Evolutionary conservation across 495 filamentous ascomycete species (phyloP).

Genomic region (Lepraria neglecta): DNA sequence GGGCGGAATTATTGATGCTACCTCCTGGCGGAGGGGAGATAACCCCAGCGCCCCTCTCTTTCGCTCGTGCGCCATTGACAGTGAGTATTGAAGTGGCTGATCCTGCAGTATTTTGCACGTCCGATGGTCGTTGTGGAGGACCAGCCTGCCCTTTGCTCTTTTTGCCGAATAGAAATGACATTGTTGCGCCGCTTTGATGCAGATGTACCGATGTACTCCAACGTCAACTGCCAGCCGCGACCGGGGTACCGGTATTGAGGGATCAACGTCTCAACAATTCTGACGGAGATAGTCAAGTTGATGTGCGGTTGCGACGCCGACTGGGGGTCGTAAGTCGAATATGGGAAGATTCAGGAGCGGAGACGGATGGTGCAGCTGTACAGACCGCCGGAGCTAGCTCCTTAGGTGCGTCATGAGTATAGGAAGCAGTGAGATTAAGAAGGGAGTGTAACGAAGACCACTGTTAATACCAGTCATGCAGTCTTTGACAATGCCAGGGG

Average conservation of each 20-base stretch:
- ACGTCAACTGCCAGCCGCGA: background rate
- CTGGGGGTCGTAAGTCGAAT: background rate
- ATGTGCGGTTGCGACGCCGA: slow-evolving; percentile 3
- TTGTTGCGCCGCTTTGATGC: slow-evolving; percentile 22
- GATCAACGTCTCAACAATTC: no score
- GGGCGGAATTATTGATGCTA: slow-evolving; percentile 60
- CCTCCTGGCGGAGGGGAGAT: slow-evolving; percentile 55
- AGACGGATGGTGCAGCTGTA: slow-evolving; percentile 1
- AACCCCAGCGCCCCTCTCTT: slow-evolving; percentile 32
- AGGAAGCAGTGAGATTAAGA: background rate
- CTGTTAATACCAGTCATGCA: slow-evolving; percentile 2
- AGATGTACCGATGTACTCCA: background rate
- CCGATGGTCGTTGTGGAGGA: slow-evolving; percentile 49
- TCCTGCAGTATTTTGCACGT: slow-evolving; percentile 46
- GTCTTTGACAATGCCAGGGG: background rate
- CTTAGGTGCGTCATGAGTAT: slow-evolving; percentile 3
- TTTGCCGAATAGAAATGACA: slow-evolving; percentile 60
- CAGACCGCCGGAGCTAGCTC: slow-evolving; percentile 11
- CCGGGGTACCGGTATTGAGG: background rate
- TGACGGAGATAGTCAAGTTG: background rate
- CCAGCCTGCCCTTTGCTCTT: slow-evolving; percentile 47
- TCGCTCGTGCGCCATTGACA: slow-evolving; percentile 39
- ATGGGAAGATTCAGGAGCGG: slow-evolving; percentile 6
- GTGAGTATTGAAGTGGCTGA: slow-evolving; percentile 30
- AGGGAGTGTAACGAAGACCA: background rate